Evolutionary conservation across 306 rosid genomes (phyloP).

Genomic region (Corylus heterophylla): DNA sequence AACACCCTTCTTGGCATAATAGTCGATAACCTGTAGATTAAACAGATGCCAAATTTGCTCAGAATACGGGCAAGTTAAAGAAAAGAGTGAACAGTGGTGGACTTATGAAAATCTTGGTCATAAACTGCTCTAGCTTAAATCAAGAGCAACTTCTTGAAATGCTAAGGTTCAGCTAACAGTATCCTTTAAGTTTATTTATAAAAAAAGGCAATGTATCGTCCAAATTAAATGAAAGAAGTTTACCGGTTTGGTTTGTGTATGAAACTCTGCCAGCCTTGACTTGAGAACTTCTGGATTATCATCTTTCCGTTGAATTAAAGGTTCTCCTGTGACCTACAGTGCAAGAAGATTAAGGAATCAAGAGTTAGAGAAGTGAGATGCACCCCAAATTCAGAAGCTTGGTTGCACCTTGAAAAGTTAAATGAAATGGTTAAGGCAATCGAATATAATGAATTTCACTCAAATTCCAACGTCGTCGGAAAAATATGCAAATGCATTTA

Average conservation of each 20-base stretch:
- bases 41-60: neutral
- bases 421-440: neutral
- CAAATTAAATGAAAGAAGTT: neutral
- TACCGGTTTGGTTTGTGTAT: constrained; percentile 93
- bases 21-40: constrained; percentile 68
- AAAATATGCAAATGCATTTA: neutral
- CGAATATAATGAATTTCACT: neutral
- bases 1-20: constrained; percentile 68
- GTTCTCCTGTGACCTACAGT: constrained; percentile 74
- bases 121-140: neutral
- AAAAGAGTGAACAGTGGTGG: neutral
- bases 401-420: neutral
- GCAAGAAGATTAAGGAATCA: constrained; percentile 9
- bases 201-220: no score
- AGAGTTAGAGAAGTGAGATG: neutral
- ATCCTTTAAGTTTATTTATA: no score
- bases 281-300: constrained; percentile 89
- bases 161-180: neutral
- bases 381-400: neutral
- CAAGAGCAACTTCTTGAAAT: neutral
- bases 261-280: constrained; percentile 86
- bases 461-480: neutral
- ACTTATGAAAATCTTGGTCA: neutral
- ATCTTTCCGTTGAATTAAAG: constrained; percentile 95
- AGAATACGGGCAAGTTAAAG: constrained; percentile 2